A percentile compares a stretch with the other conserved stretches of the same genome.
Evolutionary conservation across 2,329 filamentous ascomycete species (phyloP).

Genomic region (Hortaea sp.): DNA sequence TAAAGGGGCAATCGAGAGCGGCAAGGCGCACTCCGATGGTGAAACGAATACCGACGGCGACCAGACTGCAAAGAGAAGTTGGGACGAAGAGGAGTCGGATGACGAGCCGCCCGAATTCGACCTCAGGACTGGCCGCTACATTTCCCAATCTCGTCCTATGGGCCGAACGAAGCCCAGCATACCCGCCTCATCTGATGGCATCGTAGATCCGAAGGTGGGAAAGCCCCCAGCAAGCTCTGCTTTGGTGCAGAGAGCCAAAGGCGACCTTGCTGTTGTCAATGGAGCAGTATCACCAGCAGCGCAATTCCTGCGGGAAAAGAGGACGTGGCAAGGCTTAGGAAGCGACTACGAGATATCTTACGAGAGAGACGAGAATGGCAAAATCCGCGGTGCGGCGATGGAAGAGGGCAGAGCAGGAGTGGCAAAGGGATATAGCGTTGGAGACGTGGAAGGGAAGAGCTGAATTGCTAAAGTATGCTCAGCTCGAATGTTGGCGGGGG

Average conservation of each 20-base stretch:
- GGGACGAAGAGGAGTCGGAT: slow-evolving; percentile 56
- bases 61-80: slow-evolving; percentile 28
- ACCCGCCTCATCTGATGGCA: background rate
- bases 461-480: too few relatives aligned
- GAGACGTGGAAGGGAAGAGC: slow-evolving; percentile 34
- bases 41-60: slow-evolving; percentile 30
- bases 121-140: slow-evolving; percentile 73
- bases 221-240: slow-evolving; percentile 28
- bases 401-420: slow-evolving; percentile 83
- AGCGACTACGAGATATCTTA: slow-evolving; percentile 64
- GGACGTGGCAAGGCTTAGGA: slow-evolving; percentile 87
- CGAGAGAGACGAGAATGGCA: slow-evolving; percentile 45
- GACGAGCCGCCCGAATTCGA: slow-evolving; percentile 75
- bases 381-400: slow-evolving; percentile 50
- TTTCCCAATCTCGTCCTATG: slow-evolving; percentile 71
- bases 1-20: background rate
- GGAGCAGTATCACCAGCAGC: slow-evolving; percentile 85
- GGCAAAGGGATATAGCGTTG: slow-evolving; percentile 77
- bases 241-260: slow-evolving; percentile 54
- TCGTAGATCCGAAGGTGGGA: background rate
- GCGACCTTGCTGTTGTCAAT: slow-evolving; percentile 71
- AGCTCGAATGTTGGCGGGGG: too few relatives aligned
- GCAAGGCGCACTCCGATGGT: slow-evolving; percentile 8
- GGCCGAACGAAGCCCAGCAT: slow-evolving; percentile 6
- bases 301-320: slow-evolving; percentile 68